Conservation (phyloP, 75 land plant species). For the Sequoiadendron giganteum region DNA sequence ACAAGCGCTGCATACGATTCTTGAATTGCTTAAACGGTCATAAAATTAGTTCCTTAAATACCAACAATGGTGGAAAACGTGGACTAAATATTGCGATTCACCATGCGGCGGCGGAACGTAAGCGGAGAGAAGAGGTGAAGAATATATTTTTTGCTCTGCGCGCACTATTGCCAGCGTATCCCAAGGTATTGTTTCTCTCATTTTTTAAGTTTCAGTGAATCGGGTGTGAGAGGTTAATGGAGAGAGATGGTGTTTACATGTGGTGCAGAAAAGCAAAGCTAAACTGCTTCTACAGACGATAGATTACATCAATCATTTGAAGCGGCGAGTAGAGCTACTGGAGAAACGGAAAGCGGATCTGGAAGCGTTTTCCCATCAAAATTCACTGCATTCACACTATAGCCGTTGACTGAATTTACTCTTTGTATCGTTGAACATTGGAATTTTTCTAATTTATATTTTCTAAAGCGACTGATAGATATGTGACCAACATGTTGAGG, state of each 20-base stretch:
- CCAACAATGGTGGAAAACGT: background rate
- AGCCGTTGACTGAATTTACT: too few relatives aligned
- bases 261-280: background rate
- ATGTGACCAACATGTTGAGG: too few relatives aligned
- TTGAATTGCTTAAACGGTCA: background rate
- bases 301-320: background rate
- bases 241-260: background rate
- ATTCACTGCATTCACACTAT: too few relatives aligned
- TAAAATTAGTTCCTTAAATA: background rate
- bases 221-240: too few relatives aligned
- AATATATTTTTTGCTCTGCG: slow-evolving; percentile 32
- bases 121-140: slow-evolving; percentile 38
- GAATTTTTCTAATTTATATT: too few relatives aligned
- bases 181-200: background rate
- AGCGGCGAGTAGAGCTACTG: background rate
- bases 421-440: too few relatives aligned
- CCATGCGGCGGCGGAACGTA: slow-evolving; percentile 36
- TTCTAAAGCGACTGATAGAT: too few relatives aligned
- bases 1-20: too few relatives aligned
- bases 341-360: background rate
- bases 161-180: slow-evolving; percentile 22
- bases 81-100: background rate
- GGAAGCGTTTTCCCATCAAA: too few relatives aligned
- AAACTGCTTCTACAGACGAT: background rate
- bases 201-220: too few relatives aligned